Percentiles rank a stretch among this genome's conserved stretches.
Conservation (phyloP, 2,329 filamentous ascomycete genomes). For the Neofusicoccum ribis region DNA sequence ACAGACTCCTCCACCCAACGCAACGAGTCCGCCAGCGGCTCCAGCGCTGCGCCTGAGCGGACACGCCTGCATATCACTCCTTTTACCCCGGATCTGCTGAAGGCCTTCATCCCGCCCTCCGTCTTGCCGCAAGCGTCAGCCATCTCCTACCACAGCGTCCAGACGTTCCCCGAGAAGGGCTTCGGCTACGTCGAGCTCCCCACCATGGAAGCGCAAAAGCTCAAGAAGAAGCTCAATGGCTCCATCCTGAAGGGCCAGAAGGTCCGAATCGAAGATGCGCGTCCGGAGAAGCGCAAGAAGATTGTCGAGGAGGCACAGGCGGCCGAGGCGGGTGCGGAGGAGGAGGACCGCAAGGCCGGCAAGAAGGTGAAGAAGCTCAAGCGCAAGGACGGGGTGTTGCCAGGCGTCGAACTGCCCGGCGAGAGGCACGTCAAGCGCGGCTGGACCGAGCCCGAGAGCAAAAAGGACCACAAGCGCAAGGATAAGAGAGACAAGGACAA, state of each 20-base stretch:
- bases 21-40: background rate
- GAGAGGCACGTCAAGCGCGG: slow-evolving; percentile 83
- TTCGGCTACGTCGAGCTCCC: slow-evolving; percentile 92
- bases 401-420: slow-evolving; percentile 70
- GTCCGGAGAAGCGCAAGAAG: slow-evolving; percentile 57
- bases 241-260: slow-evolving; percentile 81
- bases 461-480: slow-evolving; percentile 46
- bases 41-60: background rate
- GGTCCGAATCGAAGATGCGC: slow-evolving; percentile 79
- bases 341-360: slow-evolving; percentile 50
- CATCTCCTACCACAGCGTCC: slow-evolving; percentile 82
- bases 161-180: slow-evolving; percentile 84
- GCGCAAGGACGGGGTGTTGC: slow-evolving; percentile 54
- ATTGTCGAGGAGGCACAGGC: slow-evolving; percentile 38
- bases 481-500: slow-evolving; percentile 53
- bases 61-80: slow-evolving; percentile 81
- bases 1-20: slow-evolving; percentile 13
- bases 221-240: slow-evolving; percentile 89
- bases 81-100: slow-evolving; percentile 72
- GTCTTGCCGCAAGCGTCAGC: slow-evolving; percentile 68
- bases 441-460: slow-evolving; percentile 71
- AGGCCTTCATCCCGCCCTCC: slow-evolving; percentile 68
- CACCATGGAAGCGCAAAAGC: slow-evolving; percentile 77
- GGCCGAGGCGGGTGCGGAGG: slow-evolving; percentile 44
- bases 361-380: slow-evolving; percentile 50